phyloP scores from a whole-genome alignment of 805 yeast genomes.

The Sugiyamaella qingdaonensis region DNA sequence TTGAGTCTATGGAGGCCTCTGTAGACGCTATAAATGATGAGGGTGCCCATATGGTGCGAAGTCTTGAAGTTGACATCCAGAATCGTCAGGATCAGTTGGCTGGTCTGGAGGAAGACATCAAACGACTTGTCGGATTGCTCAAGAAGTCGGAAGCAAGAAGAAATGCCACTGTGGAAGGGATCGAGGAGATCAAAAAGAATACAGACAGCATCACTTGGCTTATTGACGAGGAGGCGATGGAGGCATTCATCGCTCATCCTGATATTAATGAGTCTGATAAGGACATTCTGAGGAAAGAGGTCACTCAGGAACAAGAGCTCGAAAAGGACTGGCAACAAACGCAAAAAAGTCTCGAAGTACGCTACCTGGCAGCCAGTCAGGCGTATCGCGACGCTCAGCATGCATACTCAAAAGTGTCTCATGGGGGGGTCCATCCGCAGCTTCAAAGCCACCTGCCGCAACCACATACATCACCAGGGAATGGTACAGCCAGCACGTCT shows the following conservation, averaged over 20 bases:
- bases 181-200: conserved; percentile 15
- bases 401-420: conserved; percentile 16
- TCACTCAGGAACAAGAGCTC: conserved; percentile 23
- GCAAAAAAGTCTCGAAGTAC: conserved; percentile 33
- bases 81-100: conserved; percentile 17
- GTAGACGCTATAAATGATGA: conserved; percentile 10
- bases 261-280: conserved; percentile 13
- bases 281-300: conserved; percentile 16
- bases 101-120: conserved; percentile 20
- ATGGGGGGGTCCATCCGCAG: background rate
- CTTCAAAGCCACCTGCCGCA: background rate
- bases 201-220: conserved; percentile 22
- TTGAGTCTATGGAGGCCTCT: conserved; percentile 15
- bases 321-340: conserved; percentile 36
- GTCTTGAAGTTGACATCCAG: conserved; percentile 13
- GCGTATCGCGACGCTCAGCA: conserved; percentile 30
- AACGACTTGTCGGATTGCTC: conserved; percentile 4
- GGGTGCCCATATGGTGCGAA: conserved; percentile 10
- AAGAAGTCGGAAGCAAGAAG: conserved; percentile 13
- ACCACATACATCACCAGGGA: background rate
- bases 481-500: background rate
- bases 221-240: background rate
- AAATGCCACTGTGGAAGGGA: conserved; percentile 10
- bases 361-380: conserved; percentile 34
- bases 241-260: background rate